phyloP scores from a whole-genome alignment of 768 basidiomycete species.

The Russula virescens region DNA sequence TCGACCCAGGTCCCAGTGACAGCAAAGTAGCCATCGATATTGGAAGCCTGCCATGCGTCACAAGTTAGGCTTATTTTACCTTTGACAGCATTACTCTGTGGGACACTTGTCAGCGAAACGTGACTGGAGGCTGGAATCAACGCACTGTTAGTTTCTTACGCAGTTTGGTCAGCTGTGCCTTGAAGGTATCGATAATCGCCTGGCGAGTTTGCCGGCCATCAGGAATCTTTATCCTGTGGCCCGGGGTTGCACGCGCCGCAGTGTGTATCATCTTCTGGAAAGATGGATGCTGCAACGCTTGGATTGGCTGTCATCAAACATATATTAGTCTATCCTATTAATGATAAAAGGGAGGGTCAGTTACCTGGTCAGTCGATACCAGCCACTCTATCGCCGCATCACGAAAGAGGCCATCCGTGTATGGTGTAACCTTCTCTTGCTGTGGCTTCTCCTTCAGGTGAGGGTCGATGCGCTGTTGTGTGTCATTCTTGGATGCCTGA shows the following conservation, averaged over 20 bases:
- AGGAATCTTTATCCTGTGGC: neutral
- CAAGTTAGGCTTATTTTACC: constrained; percentile 33
- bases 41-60: constrained; percentile 39
- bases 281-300: neutral
- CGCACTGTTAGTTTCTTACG: neutral
- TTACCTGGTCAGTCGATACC: neutral
- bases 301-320: neutral
- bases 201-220: neutral
- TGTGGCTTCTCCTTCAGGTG: neutral
- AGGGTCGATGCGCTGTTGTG: neutral
- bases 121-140: no score
- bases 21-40: constrained; percentile 37
- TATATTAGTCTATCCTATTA: no score
- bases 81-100: constrained; percentile 23
- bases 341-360: no score
- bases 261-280: neutral
- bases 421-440: neutral
- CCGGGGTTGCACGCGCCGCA: neutral
- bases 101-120: no score
- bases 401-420: neutral
- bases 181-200: neutral
- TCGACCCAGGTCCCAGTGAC: constrained; percentile 40
- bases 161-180: neutral
- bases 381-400: neutral
- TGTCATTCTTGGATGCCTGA: neutral